Evolutionary conservation across 306 rosid genomes (phyloP).

Genomic region (Alnus glutinosa): DNA sequence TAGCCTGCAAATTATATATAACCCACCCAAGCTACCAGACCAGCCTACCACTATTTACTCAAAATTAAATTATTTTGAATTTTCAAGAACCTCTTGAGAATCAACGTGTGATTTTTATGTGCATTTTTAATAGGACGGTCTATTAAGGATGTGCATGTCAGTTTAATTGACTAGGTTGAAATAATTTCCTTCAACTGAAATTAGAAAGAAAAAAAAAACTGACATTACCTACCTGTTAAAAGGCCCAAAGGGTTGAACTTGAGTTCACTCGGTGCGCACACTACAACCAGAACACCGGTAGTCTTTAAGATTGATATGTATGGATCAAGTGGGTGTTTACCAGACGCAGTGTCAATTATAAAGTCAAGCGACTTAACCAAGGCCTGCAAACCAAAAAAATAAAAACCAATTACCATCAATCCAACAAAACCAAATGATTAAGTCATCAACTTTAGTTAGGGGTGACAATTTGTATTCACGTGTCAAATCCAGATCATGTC

Average conservation of each 20-base stretch:
- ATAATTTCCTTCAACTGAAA: too few species aligned
- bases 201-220: too few species aligned
- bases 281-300: conserved; percentile 55
- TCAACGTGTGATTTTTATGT: too few species aligned
- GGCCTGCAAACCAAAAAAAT: conserved; percentile 39
- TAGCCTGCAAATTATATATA: too few species aligned
- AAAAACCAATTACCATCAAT: conserved; percentile 1
- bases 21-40: too few species aligned
- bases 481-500: not conserved
- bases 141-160: too few species aligned
- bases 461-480: too few species aligned
- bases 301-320: conserved; percentile 70
- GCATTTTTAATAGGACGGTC: too few species aligned
- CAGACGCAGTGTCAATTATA: conserved; percentile 79
- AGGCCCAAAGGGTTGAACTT: conserved; percentile 69
- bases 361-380: conserved; percentile 67
- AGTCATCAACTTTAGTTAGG: conserved; percentile 6
- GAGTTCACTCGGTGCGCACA: conserved; percentile 73
- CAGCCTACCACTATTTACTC: too few species aligned
- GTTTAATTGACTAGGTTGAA: too few species aligned
- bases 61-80: not conserved
- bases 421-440: not conserved
- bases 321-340: conserved; percentile 80
- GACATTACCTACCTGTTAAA: conserved; percentile 46
- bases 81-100: not conserved